phyloP scores from a whole-genome alignment of 2,329 filamentous ascomycete genomes.

The Dactylellina haptotyla region DNA sequence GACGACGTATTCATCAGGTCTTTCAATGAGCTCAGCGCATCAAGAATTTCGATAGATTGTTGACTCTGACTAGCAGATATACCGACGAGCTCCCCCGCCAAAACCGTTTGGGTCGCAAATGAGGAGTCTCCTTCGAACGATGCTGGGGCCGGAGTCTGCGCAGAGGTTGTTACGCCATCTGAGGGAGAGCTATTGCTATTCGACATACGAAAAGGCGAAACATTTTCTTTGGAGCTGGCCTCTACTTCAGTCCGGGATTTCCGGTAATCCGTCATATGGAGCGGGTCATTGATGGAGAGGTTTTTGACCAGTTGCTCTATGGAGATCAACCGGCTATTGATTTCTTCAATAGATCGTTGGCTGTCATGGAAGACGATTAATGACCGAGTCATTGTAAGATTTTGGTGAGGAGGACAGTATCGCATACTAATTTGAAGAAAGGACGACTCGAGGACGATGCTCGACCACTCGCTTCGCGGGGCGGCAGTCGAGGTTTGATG shows the following conservation, averaged over 20 bases:
- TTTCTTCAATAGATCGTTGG: conserved; percentile 51
- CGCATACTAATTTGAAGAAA: conserved; percentile 52
- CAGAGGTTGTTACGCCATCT: conserved; percentile 22
- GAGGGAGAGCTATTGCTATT: conserved; percentile 22
- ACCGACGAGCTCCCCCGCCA: conserved; percentile 43
- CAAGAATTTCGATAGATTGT: conserved; percentile 43
- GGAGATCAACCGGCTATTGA: conserved; percentile 48
- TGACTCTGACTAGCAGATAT: conserved; percentile 28
- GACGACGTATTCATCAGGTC: conserved; percentile 50
- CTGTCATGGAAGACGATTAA: conserved; percentile 10
- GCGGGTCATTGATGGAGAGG: conserved; percentile 30
- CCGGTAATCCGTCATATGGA: conserved; percentile 23
- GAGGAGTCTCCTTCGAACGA: conserved; percentile 52
- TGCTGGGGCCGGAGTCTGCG: conserved; percentile 27
- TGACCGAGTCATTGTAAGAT: conserved; percentile 4
- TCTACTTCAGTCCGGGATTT: conserved; percentile 4
- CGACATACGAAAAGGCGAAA: not conserved
- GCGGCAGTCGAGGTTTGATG: conserved; percentile 50
- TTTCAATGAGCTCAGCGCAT: conserved; percentile 46
- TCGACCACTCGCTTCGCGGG: conserved; percentile 49
- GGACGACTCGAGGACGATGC: conserved; percentile 50
- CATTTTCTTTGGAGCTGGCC: not conserved
- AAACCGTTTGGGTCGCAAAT: conserved; percentile 41
- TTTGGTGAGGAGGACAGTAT: too few relatives aligned
- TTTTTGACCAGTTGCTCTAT: conserved; percentile 50